Evolutionary conservation across 2,329 filamentous ascomycete genomes (phyloP), one percentile per base, ranked within the genome.

Genomic region (Talaromyces sp.): DNA sequence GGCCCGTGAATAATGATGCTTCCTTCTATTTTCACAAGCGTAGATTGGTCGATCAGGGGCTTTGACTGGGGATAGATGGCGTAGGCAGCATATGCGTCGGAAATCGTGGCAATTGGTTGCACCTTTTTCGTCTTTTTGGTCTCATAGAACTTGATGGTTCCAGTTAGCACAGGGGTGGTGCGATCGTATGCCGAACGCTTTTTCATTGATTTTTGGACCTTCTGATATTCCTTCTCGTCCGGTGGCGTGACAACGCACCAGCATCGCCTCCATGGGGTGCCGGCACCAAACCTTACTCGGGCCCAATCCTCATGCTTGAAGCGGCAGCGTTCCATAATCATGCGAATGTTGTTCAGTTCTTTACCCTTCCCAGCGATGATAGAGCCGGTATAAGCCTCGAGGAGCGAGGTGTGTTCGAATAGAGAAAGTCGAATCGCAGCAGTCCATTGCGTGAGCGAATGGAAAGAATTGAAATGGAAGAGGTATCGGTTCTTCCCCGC

Each of bases 11-110:
- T 90, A 0, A 89, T 92, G 63, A 99, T 91, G 64, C 86, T 86
- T 10, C 93, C 95, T 76, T 99, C 95, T 29, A 99, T 84, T 75
- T 99, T 99, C 64, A 98, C 84, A 62, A 99, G 78, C 0, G 93
- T 97, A 1, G 95, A 98, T 62, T 93, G 90, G 67, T 99, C 93
- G 61, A 99, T 96, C 43, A 99, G 80, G 0, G 91, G 89, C 75
- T 96, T 96, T 17, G 92, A 89, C 73, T 98, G 93, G 0, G 95
- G 95, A 71, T 99, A 99, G 59, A 99, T 90, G 56, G 93, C 92
- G 72, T 96, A 98, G 17, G 92, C 93, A 1, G 93, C 90, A 76
- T 91, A 98, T 1, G 91, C 91, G 64, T 97, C 89, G 19, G 86
- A 91, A 64, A 99, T 91, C 4, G 93, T 93, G 1, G 95, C 95